A percentile compares a stretch with the other conserved stretches of the same genome.
Conservation (phyloP, 148 eudicot genomes). For the Chenopodium quinoa region DNA sequence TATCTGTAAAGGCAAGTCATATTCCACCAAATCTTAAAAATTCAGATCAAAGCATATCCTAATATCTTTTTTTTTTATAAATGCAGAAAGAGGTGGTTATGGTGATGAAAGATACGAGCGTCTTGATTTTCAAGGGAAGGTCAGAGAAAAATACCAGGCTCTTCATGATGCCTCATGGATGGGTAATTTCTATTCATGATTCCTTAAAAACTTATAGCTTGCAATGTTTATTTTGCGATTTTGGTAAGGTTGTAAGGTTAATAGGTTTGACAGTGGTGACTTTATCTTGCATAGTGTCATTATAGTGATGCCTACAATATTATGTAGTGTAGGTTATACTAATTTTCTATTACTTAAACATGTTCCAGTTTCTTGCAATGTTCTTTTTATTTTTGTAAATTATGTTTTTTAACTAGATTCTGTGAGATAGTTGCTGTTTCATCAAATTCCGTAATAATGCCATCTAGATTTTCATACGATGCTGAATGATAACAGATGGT, state of each 20-base stretch:
- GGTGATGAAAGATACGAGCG: slow-evolving; percentile 95
- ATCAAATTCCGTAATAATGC: background rate
- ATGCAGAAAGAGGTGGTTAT: slow-evolving; percentile 91
- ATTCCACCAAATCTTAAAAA: background rate
- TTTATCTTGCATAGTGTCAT: background rate
- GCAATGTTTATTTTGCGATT: background rate
- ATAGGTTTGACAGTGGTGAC: background rate
- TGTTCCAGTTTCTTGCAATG: background rate
- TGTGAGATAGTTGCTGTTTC: background rate
- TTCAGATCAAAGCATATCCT: background rate
- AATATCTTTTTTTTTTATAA: background rate
- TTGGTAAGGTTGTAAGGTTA: background rate
- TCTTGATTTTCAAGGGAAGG: slow-evolving; percentile 87
- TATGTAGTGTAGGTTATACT: background rate
- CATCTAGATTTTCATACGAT: background rate
- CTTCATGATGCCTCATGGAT: slow-evolving; percentile 80
- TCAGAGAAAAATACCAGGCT: slow-evolving; percentile 53
- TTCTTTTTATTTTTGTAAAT: background rate
- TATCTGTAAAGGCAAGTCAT: background rate
- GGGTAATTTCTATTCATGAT: slow-evolving; percentile 39
- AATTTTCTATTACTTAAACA: background rate
- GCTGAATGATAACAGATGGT: slow-evolving; percentile 42
- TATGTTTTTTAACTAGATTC: background rate
- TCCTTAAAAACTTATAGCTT: background rate
- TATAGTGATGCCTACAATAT: too few relatives aligned